A percentile compares a stretch with the other conserved stretches of the same genome.
Evolutionary conservation across 495 filamentous ascomycete species (phyloP).

Genomic region (Lineolata rhizophorae): DNA sequence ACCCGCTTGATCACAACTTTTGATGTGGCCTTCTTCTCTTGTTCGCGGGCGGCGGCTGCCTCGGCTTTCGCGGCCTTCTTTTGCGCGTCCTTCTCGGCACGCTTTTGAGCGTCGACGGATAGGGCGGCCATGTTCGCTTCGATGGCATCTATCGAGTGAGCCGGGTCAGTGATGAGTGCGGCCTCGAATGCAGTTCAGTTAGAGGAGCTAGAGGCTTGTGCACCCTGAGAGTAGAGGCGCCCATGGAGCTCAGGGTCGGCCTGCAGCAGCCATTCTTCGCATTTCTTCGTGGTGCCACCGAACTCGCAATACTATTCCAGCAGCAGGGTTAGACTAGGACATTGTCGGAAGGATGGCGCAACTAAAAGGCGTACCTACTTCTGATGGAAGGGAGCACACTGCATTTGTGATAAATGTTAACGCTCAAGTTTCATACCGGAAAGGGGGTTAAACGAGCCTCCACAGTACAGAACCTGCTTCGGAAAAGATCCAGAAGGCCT

Average conservation of each 20-base stretch:
- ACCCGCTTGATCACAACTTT: conserved; percentile 88
- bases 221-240: conserved; percentile 54
- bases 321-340: background rate
- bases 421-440: background rate
- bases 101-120: conserved; percentile 71
- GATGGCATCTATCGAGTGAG: conserved; percentile 59
- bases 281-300: conserved; percentile 93
- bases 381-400: conserved; percentile 88
- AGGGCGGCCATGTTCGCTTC: conserved; percentile 64
- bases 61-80: conserved; percentile 92
- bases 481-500: too few species aligned
- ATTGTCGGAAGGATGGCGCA: conserved; percentile 1
- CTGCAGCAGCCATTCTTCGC: conserved; percentile 80
- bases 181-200: background rate
- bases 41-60: conserved; percentile 55
- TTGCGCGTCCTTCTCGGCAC: conserved; percentile 77
- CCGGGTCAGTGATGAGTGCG: conserved; percentile 1
- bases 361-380: conserved; percentile 35
- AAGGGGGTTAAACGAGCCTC: background rate
- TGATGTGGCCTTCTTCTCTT: conserved; percentile 50
- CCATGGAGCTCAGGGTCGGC: conserved; percentile 50
- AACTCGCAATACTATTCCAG: conserved; percentile 81
- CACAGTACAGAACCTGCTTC: conserved; percentile 1
- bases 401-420: conserved; percentile 4
- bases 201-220: conserved; percentile 1